phyloP scores from a whole-genome alignment of 208 protist genomes.

The Acanthamoeba lugdunensis region DNA sequence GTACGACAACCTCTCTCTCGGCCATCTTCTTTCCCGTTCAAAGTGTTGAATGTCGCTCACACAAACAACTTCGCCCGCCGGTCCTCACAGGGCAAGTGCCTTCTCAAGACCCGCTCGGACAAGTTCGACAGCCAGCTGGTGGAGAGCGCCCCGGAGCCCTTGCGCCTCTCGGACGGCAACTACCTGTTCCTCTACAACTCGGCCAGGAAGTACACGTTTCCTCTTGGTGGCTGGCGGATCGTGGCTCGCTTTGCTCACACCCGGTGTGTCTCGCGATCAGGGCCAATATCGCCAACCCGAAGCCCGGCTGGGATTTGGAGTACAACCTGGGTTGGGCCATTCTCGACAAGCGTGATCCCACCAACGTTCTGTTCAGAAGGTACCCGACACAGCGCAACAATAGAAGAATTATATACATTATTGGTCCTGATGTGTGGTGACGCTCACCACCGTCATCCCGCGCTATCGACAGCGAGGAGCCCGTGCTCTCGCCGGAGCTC shows the following conservation, averaged over 20 bases:
- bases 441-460: neutral
- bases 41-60: neutral
- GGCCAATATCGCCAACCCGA: slow-evolving; percentile 48
- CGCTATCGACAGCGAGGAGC: neutral
- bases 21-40: too few relatives aligned
- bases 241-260: too few relatives aligned
- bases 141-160: slow-evolving; percentile 70
- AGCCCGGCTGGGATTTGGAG: slow-evolving; percentile 63
- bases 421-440: too few relatives aligned
- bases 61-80: neutral
- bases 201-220: neutral
- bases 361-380: slow-evolving; percentile 62
- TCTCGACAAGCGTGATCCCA: slow-evolving; percentile 70
- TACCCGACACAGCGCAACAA: neutral
- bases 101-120: neutral
- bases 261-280: neutral
- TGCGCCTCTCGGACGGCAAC: slow-evolving; percentile 75
- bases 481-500: neutral
- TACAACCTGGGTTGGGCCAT: slow-evolving; percentile 70
- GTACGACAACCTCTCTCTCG: neutral
- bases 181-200: slow-evolving; percentile 78
- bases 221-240: neutral
- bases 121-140: slow-evolving; percentile 67
- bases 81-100: neutral
- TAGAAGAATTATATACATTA: too few relatives aligned